Evolutionary conservation across 2,329 filamentous ascomycete genomes (phyloP).

Genomic region (Orbilia javanica): DNA sequence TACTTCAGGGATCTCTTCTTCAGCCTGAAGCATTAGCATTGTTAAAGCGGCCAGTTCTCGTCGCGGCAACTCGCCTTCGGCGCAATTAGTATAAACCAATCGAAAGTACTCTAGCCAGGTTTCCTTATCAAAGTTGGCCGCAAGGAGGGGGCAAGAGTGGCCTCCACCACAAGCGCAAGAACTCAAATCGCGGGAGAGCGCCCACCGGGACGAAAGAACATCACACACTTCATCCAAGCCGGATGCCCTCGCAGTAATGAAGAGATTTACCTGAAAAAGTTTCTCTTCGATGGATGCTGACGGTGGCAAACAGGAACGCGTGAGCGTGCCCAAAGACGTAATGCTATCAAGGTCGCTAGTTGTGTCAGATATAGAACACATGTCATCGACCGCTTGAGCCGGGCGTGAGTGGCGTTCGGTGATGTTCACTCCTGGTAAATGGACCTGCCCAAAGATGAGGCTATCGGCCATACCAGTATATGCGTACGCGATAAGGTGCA

Average conservation of each 20-base stretch:
- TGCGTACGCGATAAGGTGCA: not conserved
- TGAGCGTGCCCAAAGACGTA: too few relatives aligned
- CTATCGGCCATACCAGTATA: not conserved
- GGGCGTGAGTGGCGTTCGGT: not conserved
- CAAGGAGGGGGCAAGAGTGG: not conserved
- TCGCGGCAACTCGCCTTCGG: not conserved
- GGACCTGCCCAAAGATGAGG: not conserved
- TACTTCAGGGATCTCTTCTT: not conserved
- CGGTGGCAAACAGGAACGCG: too few relatives aligned
- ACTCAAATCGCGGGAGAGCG: too few relatives aligned
- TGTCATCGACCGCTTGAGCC: not conserved
- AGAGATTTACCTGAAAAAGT: not conserved
- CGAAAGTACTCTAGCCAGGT: not conserved
- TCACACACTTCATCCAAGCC: not conserved
- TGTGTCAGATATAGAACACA: too few relatives aligned
- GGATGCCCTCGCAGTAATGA: not conserved
- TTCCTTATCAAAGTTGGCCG: not conserved
- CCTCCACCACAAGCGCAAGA: not conserved
- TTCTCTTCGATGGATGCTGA: not conserved
- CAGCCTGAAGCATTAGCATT: not conserved
- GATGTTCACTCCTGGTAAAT: not conserved
- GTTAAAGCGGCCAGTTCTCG: not conserved
- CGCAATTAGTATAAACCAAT: not conserved
- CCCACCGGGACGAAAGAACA: not conserved
- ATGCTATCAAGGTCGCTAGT: too few relatives aligned